Evolutionary conservation across 208 protist genomes (phyloP).

Genomic region (Herpetomonas tarakana): DNA sequence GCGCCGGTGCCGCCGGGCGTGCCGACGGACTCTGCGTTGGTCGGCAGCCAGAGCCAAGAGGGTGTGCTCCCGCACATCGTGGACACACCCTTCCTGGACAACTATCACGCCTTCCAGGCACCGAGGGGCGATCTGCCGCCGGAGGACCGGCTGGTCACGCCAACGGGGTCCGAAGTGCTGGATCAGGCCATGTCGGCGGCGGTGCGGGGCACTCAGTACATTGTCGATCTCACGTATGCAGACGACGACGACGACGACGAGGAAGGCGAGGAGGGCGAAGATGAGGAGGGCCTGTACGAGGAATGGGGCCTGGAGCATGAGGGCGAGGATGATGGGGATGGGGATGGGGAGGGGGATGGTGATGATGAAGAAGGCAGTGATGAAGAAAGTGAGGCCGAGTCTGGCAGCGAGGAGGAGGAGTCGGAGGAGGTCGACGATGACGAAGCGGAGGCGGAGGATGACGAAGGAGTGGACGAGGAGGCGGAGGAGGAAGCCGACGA

Average conservation of each 20-base stretch:
- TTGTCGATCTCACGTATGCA: too few relatives aligned
- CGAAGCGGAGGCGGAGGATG: neutral
- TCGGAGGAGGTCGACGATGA: constrained; percentile 1
- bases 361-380: constrained; percentile 19
- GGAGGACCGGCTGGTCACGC: constrained; percentile 13
- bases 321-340: constrained; percentile 2
- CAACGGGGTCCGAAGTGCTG: constrained; percentile 1
- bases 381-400: neutral
- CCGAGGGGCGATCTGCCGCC: neutral
- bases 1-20: too few relatives aligned
- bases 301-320: neutral
- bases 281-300: neutral
- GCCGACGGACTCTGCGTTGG: too few relatives aligned
- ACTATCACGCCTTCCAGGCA: neutral
- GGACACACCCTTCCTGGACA: neutral
- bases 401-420: neutral
- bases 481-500: neutral
- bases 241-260: constrained; percentile 4
- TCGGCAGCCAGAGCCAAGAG: too few relatives aligned
- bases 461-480: constrained; percentile 8
- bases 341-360: constrained; percentile 11
- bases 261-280: constrained; percentile 16
- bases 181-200: neutral
- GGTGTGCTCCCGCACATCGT: neutral
- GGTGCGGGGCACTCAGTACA: neutral